Evolutionary conservation across 805 yeast genomes (phyloP), one percentile per base, ranked within the genome.

Genomic region (Candida easanensis): DNA sequence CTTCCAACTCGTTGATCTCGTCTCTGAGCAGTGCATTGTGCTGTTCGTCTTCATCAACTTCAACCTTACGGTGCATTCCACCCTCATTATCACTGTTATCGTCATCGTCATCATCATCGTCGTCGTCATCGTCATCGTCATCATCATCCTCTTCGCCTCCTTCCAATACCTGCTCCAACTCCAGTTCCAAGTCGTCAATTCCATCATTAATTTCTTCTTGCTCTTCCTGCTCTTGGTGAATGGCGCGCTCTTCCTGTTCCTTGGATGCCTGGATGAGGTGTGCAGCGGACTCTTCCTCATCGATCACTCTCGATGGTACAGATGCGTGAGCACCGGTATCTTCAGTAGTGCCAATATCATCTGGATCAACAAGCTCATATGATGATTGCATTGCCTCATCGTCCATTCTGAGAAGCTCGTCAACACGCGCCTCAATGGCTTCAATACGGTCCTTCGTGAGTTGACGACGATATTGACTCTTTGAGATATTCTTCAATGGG

Each of bases 371-470:
- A 41, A 88, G 70, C 57, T 90, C 96, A 57, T 82, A 88, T 28
- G 75, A 76, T 20, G 84, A 76, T 35, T 82, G 88, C 60, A 87
- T 90, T 1, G 97, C 96, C 45, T 84, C 89, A 30, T 77, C 86
- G 60, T 91, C 99, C 36, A 80, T 65, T 48, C 77, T 70, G 23
- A 91, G 69, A 39, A 91, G 67, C 58, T 83, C 88, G 45, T 86
- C 85, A 4, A 91, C 96, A 42, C 78, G 79, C 28, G 76, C 75
- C 51, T 91, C 97, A 7, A 88, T 80, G 49, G 80, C 81, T 44
- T 88, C 86, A 57, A 89, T 79, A 19, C 85, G 81, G 33, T 82
- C 71, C 40, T 80, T 82, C 42, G 82, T 80, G 49, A 86, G 74
- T 45, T 84, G 79, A 41, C 83, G 77, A 38, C 88, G 80, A 58